phyloP scores from a whole-genome alignment of 176 grass and related monocot genomes.

The Rhipidocladum racemiflorum region DNA sequence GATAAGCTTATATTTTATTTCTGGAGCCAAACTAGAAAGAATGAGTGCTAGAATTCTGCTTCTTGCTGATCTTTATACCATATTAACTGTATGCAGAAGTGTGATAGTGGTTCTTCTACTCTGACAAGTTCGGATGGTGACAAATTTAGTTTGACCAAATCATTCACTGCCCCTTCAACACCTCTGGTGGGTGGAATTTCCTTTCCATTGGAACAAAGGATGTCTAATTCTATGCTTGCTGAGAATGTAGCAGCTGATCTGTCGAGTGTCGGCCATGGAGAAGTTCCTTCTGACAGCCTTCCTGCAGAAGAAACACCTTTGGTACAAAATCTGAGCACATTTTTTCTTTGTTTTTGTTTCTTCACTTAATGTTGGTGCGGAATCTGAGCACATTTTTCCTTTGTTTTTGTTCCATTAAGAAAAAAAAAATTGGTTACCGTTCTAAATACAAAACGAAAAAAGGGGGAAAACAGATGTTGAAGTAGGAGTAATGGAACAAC shows the following conservation, averaged over 20 bases:
- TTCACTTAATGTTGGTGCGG: background rate
- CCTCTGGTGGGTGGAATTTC: constrained; percentile 45
- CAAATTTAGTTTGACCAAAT: constrained; percentile 66
- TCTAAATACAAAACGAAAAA: background rate
- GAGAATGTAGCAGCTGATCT: constrained; percentile 54
- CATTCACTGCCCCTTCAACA: constrained; percentile 52
- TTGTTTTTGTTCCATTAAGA: background rate
- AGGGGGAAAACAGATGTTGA: background rate
- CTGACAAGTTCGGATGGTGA: constrained; percentile 62
- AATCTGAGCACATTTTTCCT: background rate
- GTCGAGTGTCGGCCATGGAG: constrained; percentile 34
- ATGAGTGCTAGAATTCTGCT: background rate
- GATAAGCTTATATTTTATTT: background rate
- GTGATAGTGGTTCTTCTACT: constrained; percentile 52
- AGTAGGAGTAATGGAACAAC: background rate
- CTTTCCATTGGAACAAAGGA: constrained; percentile 42
- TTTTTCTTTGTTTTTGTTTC: constrained; percentile 7
- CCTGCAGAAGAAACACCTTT: constrained; percentile 45
- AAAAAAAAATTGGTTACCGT: background rate
- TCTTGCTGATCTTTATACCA: constrained; percentile 3
- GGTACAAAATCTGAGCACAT: constrained; percentile 41
- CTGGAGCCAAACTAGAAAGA: constrained; percentile 14
- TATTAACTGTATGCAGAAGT: constrained; percentile 48
- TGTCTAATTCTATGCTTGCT: constrained; percentile 41
- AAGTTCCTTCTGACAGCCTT: constrained; percentile 42